Conservation (phyloP, 176 grass and related monocot genomes). For the Aegilops longissima region DNA sequence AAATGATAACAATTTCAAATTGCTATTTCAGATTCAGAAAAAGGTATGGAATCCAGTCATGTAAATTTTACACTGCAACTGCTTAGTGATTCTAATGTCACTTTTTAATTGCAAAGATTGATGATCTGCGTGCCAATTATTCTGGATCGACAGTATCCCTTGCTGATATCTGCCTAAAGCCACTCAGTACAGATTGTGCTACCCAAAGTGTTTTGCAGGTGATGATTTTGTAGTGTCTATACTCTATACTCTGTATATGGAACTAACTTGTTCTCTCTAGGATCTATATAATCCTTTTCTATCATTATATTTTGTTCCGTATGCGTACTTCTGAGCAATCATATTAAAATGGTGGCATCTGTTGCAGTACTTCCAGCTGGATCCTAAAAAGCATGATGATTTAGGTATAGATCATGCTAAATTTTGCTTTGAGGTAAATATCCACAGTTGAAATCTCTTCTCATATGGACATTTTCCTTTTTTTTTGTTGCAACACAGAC, state of each 20-base stretch:
- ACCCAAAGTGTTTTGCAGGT: constrained; percentile 99
- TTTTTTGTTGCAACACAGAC: neutral
- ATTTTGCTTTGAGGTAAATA: constrained; percentile 90
- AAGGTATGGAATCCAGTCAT: constrained; percentile 59
- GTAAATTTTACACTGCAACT: constrained; percentile 17
- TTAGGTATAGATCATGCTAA: constrained; percentile 70
- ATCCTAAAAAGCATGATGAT: constrained; percentile 73
- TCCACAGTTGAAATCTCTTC: constrained; percentile 21
- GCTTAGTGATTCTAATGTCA: constrained; percentile 32
- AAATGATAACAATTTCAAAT: constrained; percentile 82
- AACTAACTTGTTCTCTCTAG: constrained; percentile 27
- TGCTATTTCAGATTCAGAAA: constrained; percentile 93
- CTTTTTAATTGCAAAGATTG: constrained; percentile 58
- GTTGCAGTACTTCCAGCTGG: constrained; percentile 95
- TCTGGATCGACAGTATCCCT: constrained; percentile 73
- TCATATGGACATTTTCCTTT: neutral
- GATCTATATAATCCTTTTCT: constrained; percentile 21
- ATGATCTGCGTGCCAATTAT: constrained; percentile 87
- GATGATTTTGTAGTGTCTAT: constrained; percentile 27
- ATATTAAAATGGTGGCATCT: constrained; percentile 20
- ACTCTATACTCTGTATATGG: constrained; percentile 12
- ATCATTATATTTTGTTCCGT: constrained; percentile 14
- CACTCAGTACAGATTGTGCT: constrained; percentile 84
- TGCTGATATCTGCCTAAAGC: constrained; percentile 91
- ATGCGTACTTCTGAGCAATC: neutral